Percentiles rank a stretch among this genome's conserved stretches.
phyloP scores from a whole-genome alignment of 2,329 filamentous ascomycete species.

The Thielaviopsis populi region DNA sequence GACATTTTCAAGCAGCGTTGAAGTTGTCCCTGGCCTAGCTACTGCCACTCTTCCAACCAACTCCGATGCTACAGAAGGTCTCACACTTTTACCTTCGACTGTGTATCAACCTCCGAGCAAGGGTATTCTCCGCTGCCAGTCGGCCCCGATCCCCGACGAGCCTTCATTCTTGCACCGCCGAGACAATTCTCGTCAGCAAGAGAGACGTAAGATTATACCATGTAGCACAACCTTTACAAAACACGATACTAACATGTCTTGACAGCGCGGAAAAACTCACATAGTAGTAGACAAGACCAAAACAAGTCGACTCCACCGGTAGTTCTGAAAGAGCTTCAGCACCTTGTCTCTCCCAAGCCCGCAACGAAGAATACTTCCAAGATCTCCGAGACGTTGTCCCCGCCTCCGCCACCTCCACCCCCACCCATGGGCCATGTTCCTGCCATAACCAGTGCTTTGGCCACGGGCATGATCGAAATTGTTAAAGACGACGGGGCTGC shows the following conservation, averaged over 20 bases:
- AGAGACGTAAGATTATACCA: neutral
- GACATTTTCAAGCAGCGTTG: neutral
- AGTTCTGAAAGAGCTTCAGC: slow-evolving; percentile 47
- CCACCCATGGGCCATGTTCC: slow-evolving; percentile 28
- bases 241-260: neutral
- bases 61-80: slow-evolving; percentile 29
- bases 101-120: slow-evolving; percentile 43
- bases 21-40: slow-evolving; percentile 33
- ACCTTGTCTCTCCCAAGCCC: slow-evolving; percentile 26
- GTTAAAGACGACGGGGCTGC: slow-evolving; percentile 45
- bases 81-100: slow-evolving; percentile 42
- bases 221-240: neutral
- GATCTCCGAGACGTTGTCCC: slow-evolving; percentile 30
- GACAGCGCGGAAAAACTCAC: slow-evolving; percentile 13
- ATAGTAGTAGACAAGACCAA: slow-evolving; percentile 1
- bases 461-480: slow-evolving; percentile 47
- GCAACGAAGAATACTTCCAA: neutral
- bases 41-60: slow-evolving; percentile 36
- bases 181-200: neutral
- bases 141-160: slow-evolving; percentile 36
- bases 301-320: slow-evolving; percentile 29
- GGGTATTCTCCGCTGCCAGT: slow-evolving; percentile 45
- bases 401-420: slow-evolving; percentile 46
- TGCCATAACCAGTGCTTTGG: slow-evolving; percentile 30
- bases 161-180: slow-evolving; percentile 17